Evolutionary conservation across 1,284 basidiomycete genomes (phyloP).

Genomic region (Leccinum fallax): DNA sequence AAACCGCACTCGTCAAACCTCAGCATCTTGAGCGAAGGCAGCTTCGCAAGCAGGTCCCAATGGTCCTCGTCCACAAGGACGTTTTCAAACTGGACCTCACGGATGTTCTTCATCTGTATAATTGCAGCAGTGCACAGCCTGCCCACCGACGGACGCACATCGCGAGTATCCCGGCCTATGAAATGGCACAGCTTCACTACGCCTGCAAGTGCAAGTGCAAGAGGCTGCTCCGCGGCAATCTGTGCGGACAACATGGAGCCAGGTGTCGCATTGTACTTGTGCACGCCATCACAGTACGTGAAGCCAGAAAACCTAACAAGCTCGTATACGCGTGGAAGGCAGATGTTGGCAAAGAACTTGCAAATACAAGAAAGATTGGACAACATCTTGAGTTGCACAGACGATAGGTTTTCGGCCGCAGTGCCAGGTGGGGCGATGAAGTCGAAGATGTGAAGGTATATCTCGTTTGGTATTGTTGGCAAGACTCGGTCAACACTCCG

Average conservation of each 20-base stretch:
- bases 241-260: neutral
- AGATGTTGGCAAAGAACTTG: neutral
- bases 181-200: neutral
- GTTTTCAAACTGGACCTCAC: too few relatives aligned
- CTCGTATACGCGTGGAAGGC: neutral
- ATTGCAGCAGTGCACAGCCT: too few relatives aligned
- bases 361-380: neutral
- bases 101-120: too few relatives aligned
- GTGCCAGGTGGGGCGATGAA: neutral
- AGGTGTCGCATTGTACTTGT: neutral
- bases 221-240: neutral
- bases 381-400: neutral
- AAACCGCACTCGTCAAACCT: too few relatives aligned
- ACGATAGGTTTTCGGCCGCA: neutral
- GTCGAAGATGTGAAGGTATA: too few relatives aligned
- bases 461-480: too few relatives aligned
- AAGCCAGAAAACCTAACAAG: neutral
- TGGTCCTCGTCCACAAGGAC: too few relatives aligned
- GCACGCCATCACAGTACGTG: neutral
- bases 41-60: too few relatives aligned
- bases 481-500: too few relatives aligned
- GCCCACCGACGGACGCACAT: too few relatives aligned
- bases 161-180: neutral
- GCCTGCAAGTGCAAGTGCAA: neutral
- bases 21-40: too few relatives aligned